Conservation (phyloP, 768 basidiomycete species). For the Tulasnella sp. region DNA sequence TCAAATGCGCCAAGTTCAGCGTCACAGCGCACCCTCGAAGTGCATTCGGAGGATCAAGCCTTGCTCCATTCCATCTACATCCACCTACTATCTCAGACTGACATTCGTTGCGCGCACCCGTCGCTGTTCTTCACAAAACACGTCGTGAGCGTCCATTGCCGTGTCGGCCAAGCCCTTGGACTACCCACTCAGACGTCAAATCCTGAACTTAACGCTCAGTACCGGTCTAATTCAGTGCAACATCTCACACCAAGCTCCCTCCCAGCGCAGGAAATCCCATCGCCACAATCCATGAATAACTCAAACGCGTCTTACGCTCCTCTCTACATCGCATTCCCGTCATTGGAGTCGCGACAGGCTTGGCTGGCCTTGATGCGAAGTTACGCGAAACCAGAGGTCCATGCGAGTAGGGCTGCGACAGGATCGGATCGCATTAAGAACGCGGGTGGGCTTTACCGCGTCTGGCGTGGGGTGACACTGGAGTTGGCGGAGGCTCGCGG, state of each 20-base stretch:
- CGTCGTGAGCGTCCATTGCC: conserved; percentile 59
- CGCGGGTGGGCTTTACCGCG: conserved; percentile 62
- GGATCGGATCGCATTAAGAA: conserved; percentile 33
- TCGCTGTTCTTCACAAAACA: conserved; percentile 70
- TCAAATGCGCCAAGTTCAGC: neutral
- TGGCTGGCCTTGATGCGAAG: conserved; percentile 76
- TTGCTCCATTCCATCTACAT: conserved; percentile 64
- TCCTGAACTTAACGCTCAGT: conserved; percentile 3
- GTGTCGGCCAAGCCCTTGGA: conserved; percentile 14
- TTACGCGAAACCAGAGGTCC: conserved; percentile 69
- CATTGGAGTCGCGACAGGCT: conserved; percentile 49
- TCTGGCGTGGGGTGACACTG: conserved; percentile 77
- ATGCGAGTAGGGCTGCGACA: conserved; percentile 38
- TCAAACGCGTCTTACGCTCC: conserved; percentile 48
- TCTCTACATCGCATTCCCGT: conserved; percentile 61
- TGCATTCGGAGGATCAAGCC: conserved; percentile 45
- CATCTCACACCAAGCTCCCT: neutral
- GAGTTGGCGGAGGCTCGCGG: conserved; percentile 50
- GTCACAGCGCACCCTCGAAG: neutral
- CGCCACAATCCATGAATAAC: conserved; percentile 37
- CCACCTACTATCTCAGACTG: conserved; percentile 64
- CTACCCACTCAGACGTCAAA: neutral
- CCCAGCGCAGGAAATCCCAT: neutral
- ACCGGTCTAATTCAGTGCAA: neutral
- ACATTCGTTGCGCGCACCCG: conserved; percentile 63